A percentile compares a stretch with the other conserved stretches of the same genome.
phyloP scores from a whole-genome alignment of 306 rosid genomes.

The Sesbania bispinosa region DNA sequence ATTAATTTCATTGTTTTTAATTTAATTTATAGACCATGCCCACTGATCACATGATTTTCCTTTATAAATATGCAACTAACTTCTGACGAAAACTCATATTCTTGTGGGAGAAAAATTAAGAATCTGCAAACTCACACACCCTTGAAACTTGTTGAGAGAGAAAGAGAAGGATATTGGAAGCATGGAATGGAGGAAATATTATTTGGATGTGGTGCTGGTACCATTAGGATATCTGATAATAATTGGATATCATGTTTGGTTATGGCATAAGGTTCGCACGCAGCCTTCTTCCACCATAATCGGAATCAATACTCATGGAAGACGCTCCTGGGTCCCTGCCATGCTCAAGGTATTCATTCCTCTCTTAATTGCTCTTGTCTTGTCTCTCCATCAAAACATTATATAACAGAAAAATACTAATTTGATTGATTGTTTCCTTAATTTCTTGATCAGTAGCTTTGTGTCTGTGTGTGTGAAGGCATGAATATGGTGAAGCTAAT shows the following conservation, averaged over 20 bases:
- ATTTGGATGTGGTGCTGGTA: slow-evolving; percentile 72
- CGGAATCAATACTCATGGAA: slow-evolving; percentile 66
- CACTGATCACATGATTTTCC: background rate
- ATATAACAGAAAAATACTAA: too few relatives aligned
- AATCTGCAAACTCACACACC: slow-evolving; percentile 10
- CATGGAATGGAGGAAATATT: slow-evolving; percentile 82
- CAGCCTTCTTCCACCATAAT: slow-evolving; percentile 71
- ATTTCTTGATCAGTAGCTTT: background rate
- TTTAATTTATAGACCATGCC: background rate
- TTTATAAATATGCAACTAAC: slow-evolving; percentile 25
- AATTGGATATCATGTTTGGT: slow-evolving; percentile 65
- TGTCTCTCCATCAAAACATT: background rate
- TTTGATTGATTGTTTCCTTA: background rate
- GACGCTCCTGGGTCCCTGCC: slow-evolving; percentile 78
- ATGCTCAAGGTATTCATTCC: slow-evolving; percentile 64
- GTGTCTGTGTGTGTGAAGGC: background rate
- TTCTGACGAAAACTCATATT: background rate
- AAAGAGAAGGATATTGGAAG: background rate
- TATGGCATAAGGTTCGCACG: slow-evolving; percentile 75
- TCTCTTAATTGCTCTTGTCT: too few relatives aligned
- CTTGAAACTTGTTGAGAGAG: background rate
- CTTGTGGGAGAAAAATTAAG: background rate
- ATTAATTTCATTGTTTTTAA: too few relatives aligned
- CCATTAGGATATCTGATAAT: slow-evolving; percentile 62
- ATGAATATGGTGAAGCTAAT: background rate